Base-by-base conservation (phyloP, 306 rosid genomes). In the Vicia sativa region DNA sequence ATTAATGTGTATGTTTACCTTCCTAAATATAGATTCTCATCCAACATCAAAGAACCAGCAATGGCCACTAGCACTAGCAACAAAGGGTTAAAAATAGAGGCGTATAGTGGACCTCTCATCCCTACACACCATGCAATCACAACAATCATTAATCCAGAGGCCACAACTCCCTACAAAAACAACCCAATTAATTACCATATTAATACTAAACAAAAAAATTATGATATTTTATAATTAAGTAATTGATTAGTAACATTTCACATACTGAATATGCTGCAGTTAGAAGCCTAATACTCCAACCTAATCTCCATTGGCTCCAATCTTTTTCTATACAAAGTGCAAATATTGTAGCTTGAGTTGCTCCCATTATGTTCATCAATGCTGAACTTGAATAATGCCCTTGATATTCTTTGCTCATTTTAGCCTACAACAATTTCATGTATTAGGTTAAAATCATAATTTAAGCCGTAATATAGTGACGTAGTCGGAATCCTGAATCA, bases 261-360 rank as follows among this genome's bases (percentile, higher is more conserved):
- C 38, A n/a, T 68, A 90, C 96, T 18, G 83, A 44, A 67, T 74
- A 90, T 15, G 79, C 74, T 4, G 75, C 91, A 0, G 81, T 59
- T 18, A 90, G 70, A 28, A 90, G 96, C 78, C 87, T 72, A 16
- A 90, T 62, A 29, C 82, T 74, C 89, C 86, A 87, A 39, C 89
- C 86, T 31, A 90, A 43, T 43, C 48, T 87, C 93, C 96, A 90
- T 11, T 80, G 82, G 10, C 21, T 81, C 89, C 78, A 83, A 23
- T 87, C 88, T 41, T 81, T 87, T 15, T 83, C 89, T 29, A 49
- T 14, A 56, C 71, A 80, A 0, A 85, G 72, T 1, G 91, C 87
- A 45, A 79, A 79, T 8, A 10, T 34, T 15, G 61, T 65, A 6
- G 79, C 44, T 56, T 84, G 87, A 6, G 77, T 35, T 63, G 89